phyloP scores from a whole-genome alignment of 2,329 filamentous ascomycete genomes.

The Hypoxylon rubiginosum region DNA sequence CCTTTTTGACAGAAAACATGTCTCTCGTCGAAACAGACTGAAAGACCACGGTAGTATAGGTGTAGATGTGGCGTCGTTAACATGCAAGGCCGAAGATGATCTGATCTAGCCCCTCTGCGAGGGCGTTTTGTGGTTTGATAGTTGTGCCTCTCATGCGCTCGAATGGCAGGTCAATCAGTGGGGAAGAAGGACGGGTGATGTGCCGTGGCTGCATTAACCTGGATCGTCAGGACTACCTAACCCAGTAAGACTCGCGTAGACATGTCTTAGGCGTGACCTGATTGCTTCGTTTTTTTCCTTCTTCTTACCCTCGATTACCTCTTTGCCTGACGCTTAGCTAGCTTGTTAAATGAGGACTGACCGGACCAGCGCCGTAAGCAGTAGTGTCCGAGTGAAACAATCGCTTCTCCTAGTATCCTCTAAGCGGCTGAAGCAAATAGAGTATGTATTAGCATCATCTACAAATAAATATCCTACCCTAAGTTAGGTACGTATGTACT shows the following conservation, averaged over 20 bases:
- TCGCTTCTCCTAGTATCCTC: neutral
- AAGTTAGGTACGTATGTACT: neutral
- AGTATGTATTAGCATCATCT: neutral
- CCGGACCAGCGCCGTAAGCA: slow-evolving; percentile 22
- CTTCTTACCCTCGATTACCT: slow-evolving; percentile 3
- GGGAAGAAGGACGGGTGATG: slow-evolving; percentile 36
- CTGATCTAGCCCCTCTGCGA: slow-evolving; percentile 15
- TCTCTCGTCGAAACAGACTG: slow-evolving; percentile 12
- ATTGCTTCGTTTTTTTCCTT: slow-evolving; percentile 10
- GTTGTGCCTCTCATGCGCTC: slow-evolving; percentile 9
- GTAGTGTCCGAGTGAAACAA: slow-evolving; percentile 21
- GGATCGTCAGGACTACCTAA: neutral
- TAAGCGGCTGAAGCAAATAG: slow-evolving; percentile 10
- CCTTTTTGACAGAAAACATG: slow-evolving; percentile 8
- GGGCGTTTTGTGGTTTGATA: slow-evolving; percentile 13
- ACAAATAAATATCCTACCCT: too few species aligned
- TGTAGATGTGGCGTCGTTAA: neutral
- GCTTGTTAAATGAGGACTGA: neutral
- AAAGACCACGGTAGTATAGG: neutral
- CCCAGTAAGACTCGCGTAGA: neutral
- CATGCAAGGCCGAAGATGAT: slow-evolving; percentile 17
- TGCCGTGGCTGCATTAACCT: slow-evolving; percentile 38
- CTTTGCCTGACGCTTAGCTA: slow-evolving; percentile 4
- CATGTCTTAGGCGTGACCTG: neutral
- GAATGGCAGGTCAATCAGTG: neutral